phyloP scores from a whole-genome alignment of 75 land plant genomes.

The Pinus tabuliformis region DNA sequence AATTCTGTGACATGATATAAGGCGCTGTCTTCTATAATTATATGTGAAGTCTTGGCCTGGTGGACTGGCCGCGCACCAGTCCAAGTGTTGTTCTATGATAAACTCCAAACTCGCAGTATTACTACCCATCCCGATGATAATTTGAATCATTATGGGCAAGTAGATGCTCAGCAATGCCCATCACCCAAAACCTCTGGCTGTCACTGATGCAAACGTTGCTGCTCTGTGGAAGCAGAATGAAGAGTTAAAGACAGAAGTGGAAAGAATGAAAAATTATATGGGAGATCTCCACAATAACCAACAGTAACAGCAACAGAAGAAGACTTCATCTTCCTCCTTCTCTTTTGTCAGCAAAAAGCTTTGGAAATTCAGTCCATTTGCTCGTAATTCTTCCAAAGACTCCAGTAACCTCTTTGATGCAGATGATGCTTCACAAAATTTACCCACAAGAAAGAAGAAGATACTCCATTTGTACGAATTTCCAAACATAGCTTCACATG shows the following conservation, averaged over 20 bases:
- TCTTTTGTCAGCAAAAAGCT: conserved; percentile 73
- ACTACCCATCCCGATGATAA: neutral
- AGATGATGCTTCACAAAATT: too few species aligned
- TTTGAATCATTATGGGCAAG: too few species aligned
- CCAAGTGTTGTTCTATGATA: conserved; percentile 91
- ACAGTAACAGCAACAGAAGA: conserved; percentile 22
- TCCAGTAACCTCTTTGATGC: too few species aligned
- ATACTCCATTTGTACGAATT: too few species aligned
- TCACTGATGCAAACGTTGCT: conserved; percentile 3
- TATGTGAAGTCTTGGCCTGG: too few species aligned
- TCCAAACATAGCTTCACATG: too few species aligned
- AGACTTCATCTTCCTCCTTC: conserved; percentile 46
- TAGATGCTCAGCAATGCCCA: neutral
- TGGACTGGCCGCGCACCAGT: conserved; percentile 82
- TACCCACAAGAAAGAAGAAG: too few species aligned
- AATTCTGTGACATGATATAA: too few species aligned
- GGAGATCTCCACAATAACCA: conserved; percentile 48
- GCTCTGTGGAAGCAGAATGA: conserved; percentile 70
- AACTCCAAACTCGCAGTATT: conserved; percentile 68
- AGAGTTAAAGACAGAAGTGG: conserved; percentile 68
- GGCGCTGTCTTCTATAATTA: too few species aligned
- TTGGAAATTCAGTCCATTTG: conserved; percentile 80
- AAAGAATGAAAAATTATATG: conserved; percentile 76
- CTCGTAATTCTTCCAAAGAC: conserved; percentile 59
- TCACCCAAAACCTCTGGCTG: conserved; percentile 5